phyloP scores from a whole-genome alignment of 139 green algal species.

The Chlamydomonas incerta region DNA sequence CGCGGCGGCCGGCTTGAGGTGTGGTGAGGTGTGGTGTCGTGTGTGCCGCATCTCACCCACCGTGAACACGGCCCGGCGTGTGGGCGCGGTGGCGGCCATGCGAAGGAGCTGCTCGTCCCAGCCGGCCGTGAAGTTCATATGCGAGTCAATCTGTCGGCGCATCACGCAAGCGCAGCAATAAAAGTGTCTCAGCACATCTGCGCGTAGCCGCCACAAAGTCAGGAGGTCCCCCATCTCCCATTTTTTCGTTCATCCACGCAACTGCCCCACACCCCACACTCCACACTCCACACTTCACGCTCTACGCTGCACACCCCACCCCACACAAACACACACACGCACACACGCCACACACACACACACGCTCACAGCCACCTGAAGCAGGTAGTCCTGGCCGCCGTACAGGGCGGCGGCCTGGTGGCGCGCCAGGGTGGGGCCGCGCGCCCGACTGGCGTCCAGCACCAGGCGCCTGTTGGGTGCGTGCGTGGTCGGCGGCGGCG shows the following conservation, averaged over 20 bases:
- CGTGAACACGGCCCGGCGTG: slow-evolving; percentile 6
- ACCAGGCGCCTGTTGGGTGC: slow-evolving; percentile 3
- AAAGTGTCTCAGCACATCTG: too few relatives aligned
- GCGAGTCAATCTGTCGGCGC: slow-evolving; percentile 26
- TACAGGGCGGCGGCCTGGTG: neutral
- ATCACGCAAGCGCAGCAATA: neutral
- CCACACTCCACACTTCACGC: too few relatives aligned
- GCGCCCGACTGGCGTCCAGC: neutral
- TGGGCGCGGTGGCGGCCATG: neutral
- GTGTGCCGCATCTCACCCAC: neutral
- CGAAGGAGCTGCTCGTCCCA: slow-evolving; percentile 30
- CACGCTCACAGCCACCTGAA: neutral
- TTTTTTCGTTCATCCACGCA: too few relatives aligned
- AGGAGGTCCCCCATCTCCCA: too few relatives aligned
- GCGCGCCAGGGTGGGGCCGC: neutral
- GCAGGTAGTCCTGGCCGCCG: slow-evolving; percentile 11
- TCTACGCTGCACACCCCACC: too few relatives aligned
- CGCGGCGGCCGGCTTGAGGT: too few relatives aligned
- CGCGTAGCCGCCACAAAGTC: too few relatives aligned
- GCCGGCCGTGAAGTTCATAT: slow-evolving; percentile 11
- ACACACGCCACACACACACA: too few relatives aligned
- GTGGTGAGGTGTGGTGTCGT: too few relatives aligned
- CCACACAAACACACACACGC: too few relatives aligned
- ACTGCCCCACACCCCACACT: too few relatives aligned
- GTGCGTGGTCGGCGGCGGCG: too few relatives aligned